phyloP scores from a whole-genome alignment of 495 filamentous ascomycete species.

The Pyrenula aspistea region DNA sequence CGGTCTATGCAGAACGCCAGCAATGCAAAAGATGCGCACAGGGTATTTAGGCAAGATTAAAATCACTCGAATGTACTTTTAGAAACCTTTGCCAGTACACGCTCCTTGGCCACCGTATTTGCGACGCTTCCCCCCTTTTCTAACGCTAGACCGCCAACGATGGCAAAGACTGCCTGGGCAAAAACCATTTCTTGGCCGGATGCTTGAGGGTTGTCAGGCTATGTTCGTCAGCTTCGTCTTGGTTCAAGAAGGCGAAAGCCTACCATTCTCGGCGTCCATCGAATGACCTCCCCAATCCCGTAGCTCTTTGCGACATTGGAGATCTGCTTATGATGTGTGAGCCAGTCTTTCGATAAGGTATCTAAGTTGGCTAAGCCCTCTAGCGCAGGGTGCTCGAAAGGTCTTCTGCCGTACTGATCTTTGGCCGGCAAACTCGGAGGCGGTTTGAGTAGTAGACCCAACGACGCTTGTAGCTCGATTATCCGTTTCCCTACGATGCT shows the following conservation, averaged over 20 bases:
- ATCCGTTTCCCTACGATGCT: constrained; percentile 59
- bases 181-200: constrained; percentile 67
- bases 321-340: constrained; percentile 47
- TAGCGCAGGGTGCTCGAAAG: constrained; percentile 63
- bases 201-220: constrained; percentile 57
- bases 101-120: constrained; percentile 59
- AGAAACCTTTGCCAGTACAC: constrained; percentile 40
- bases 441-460: constrained; percentile 43
- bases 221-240: constrained; percentile 5
- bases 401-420: constrained; percentile 39
- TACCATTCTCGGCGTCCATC: constrained; percentile 82
- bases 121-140: constrained; percentile 75
- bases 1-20: background rate
- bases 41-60: background rate
- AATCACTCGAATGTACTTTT: background rate
- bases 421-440: constrained; percentile 1
- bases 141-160: constrained; percentile 77
- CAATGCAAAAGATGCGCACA: background rate
- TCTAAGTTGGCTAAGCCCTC: constrained; percentile 59
- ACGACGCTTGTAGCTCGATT: constrained; percentile 62
- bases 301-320: constrained; percentile 54
- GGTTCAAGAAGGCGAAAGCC: constrained; percentile 11
- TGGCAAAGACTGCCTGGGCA: constrained; percentile 65
- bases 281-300: constrained; percentile 56
- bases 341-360: constrained; percentile 35